Base-by-base conservation (phyloP, 345 rosid species). In the Linum tenue region DNA sequence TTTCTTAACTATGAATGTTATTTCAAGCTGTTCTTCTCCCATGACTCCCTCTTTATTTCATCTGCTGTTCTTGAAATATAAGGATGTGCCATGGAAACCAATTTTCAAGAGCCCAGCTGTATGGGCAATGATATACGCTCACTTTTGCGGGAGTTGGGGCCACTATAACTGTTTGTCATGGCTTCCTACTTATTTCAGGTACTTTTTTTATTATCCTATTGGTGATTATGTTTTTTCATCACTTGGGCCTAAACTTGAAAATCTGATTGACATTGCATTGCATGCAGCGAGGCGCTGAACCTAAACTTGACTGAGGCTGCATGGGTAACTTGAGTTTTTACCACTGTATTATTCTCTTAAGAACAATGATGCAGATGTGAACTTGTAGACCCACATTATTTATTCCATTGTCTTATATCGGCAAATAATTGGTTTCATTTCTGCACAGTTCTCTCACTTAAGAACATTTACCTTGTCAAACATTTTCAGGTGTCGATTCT, bases 101-200 rank as follows among this genome's bases (percentile, higher is more conserved):
- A 80, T 92, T 80, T 88, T 92, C 72, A 78, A 39, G 72, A 86
- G 77, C 72, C 72, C 72, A 66, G 88, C 97, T 15, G 87, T 90
- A 64, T 82, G 94, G 98, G 97, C 98, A 39, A 92, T 92, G 98
- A 83, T 84, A 80, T 92, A 90, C 75, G 84, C 87, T 59, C 97
- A 92, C 73, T 92, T 92, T 76, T 92, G 98, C 69, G 98, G 98
- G 72, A 90, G 96, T 69, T 92, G 98, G 98, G 96, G 97, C 64
- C 96, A 92, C 68, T 90, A 84, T 65, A 84, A 90, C 61, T 87
- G 94, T 75, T 84, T 92, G 55, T 86, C 98, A 68, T 92, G 98
- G 98, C 90, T 92, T 69, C 98, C 97, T 37, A 83, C 94, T 5
- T 92, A 82, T 81, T 92, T 92, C 72, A 86, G 97, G 98, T 90